Evolutionary conservation across 345 rosid species (phyloP), one percentile per base, ranked within the genome.

Genomic region (Eucalyptus dawsonii): DNA sequence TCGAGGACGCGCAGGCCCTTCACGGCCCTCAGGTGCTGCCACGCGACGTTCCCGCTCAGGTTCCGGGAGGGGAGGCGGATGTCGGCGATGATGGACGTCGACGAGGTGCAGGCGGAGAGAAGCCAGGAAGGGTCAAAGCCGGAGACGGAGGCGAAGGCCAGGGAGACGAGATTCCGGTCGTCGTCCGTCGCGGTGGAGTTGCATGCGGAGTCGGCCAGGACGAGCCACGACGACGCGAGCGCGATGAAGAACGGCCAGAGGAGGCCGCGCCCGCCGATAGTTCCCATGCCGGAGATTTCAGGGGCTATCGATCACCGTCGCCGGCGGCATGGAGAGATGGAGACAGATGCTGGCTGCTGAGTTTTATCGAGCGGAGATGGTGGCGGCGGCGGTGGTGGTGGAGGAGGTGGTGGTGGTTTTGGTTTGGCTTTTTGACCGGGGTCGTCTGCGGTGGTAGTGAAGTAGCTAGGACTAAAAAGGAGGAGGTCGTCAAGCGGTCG

Each of bases 61-160:
- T 94, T 95, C 89, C 91, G 93, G 14, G 99, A 96, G 37, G 96
- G 89, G 37, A 97, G 91, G 24, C 87, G 90, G 42, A 97, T 87
- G 42, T 91, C 90, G 85, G 8, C 87, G 86, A 89, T 91, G 93
- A 49, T 14, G 54, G 54, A 50, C 21, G 54, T 1, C 54, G 54
- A 22, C 19, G 96, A 94, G 92, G 98, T 93, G 95, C 94, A 94
- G 4, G 62, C 24, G 67, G 89, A 34, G 69, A 5, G 3, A 87
- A 87, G 90, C 97, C 94, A 94, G 29, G 98, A 96, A 85, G 88
- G 31, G 91, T 95, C 91, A 95, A 97, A 96, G 5, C 94, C 96
- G 65, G 97, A 92, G 86, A 97, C 95, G 42, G 94, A 93, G 88
- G 90, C 89, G 91, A 97, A 97, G 72, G 96, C 98, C 89, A 60